Evolutionary conservation across 805 yeast genomes (phyloP), one percentile per base, ranked within the genome.

Genomic region (Yarrowia sp.): DNA sequence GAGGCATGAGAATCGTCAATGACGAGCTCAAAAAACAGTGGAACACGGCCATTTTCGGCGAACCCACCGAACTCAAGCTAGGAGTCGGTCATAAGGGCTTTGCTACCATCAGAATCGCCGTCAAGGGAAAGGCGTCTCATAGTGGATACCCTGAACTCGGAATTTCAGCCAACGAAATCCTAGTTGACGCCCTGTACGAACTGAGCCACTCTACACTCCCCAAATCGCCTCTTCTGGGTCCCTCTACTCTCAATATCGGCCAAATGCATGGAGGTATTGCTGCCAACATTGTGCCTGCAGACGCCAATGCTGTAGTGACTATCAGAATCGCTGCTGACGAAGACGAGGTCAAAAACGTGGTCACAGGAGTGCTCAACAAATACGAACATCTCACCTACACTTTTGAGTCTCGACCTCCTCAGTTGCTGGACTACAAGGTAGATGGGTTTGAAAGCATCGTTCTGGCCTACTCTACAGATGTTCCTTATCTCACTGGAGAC

Each of bases 111-210:
- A 71, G 76, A 5, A 66, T 85, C 26, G 66, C 72, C 17, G 83
- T 81, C n/a, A 68, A 71, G n/a, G 91, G 90, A 3, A 77, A 79
- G 64, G 82, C 89, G 1, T 76, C 85, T 4, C 92, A 87, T 71
- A 83, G 87, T 2, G 90, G 90, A 1, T 86, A 87, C 72, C 92
- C 92, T 9, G 82, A 86, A 54, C 76, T 84, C 41, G 92, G 92
- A 3, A 73, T 85, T 63, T 84, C 83, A 66, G 89, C 92, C 2
- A 82, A 83, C 59, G 82, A 81, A 61, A 82, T 81, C 65, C 72
- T 87, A 46, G 75, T 87, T 59, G 82, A 83, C 24, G 75, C 82
- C 0, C 77, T 87, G 72, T 70, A 80, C 69, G 77, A 79, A 2
- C 72, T 87, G 44, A 73, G 81, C 35, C 70, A 75, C 30, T 68